A percentile compares a stretch with the other conserved stretches of the same genome.
phyloP scores from a whole-genome alignment of 805 yeast genomes.

The Candida sithepensis region DNA sequence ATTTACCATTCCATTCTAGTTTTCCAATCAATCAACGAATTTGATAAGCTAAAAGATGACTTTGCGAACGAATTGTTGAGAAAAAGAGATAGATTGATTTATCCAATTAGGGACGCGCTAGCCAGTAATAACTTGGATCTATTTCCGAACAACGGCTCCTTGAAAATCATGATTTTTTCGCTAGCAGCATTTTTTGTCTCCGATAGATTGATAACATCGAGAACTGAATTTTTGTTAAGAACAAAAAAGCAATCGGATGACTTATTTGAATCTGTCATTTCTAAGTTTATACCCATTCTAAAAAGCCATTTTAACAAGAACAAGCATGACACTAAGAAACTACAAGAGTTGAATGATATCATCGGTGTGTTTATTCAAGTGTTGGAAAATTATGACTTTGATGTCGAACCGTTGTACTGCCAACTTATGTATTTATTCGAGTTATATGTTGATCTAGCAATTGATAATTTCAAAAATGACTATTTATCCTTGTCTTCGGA shows the following conservation, averaged over 20 bases:
- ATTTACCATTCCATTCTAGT: conserved; percentile 82
- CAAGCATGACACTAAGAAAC: conserved; percentile 38
- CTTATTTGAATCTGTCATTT: conserved; percentile 68
- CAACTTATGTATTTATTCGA: conserved; percentile 56
- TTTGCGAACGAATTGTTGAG: conserved; percentile 69
- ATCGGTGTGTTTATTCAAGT: conserved; percentile 72
- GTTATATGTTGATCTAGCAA: conserved; percentile 54
- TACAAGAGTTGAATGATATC: conserved; percentile 54
- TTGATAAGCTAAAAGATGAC: conserved; percentile 55
- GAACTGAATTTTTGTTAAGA: conserved; percentile 63
- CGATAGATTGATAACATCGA: conserved; percentile 64
- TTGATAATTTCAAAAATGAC: conserved; percentile 52
- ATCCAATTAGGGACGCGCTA: conserved; percentile 48
- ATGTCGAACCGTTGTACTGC: conserved; percentile 56
- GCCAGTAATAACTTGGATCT: conserved; percentile 28
- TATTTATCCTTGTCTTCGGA: conserved; percentile 62
- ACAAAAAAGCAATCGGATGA: conserved; percentile 60
- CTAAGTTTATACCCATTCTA: conserved; percentile 59
- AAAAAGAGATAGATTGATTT: conserved; percentile 66
- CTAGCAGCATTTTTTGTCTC: conserved; percentile 73
- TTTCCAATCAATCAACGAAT: conserved; percentile 67
- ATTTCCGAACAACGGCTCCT: conserved; percentile 37
- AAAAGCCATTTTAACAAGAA: conserved; percentile 41
- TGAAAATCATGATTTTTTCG: conserved; percentile 55
- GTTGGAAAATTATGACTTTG: conserved; percentile 67